A percentile compares a stretch with the other conserved stretches of the same genome.
These are phyloP conservation scores for Plasmodium malariae DNA, from an alignment of 169 alveolate species.

Conservation along the genomic window DNA sequence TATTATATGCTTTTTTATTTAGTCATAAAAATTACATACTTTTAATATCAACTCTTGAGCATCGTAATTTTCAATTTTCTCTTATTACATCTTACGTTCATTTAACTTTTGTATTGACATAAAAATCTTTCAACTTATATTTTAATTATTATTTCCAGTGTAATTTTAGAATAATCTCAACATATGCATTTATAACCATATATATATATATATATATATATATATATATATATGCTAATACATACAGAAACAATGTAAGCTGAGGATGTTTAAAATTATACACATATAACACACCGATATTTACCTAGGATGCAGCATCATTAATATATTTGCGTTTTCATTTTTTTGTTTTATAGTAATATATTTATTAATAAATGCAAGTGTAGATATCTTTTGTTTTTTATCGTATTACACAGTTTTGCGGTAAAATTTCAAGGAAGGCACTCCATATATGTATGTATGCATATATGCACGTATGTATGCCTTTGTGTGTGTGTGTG, in stretches of 20 bases:
- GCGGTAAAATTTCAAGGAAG: no score
- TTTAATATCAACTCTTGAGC: not conserved
- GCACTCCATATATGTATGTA: no score
- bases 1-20: not conserved
- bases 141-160: constrained; percentile 27
- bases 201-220: not conserved
- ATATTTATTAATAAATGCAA: constrained; percentile 1
- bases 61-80: not conserved
- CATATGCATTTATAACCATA: not conserved
- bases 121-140: constrained; percentile 50
- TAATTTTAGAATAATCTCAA: constrained; percentile 8
- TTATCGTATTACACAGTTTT: no score
- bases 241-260: not conserved
- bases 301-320: constrained; percentile 39
- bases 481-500: no score
- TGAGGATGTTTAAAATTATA: not conserved
- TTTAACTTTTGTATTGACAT: constrained; percentile 11
- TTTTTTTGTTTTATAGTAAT: constrained; percentile 5
- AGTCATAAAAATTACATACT: not conserved
- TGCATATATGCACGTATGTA: not conserved
- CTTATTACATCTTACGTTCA: not conserved
- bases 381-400: no score
- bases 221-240: not conserved
- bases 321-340: constrained; percentile 6
- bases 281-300: not conserved